A percentile compares a stretch with the other conserved stretches of the same genome.
Evolutionary conservation across 495 filamentous ascomycete genomes (phyloP).

Genomic region (Neurospora sp.): DNA sequence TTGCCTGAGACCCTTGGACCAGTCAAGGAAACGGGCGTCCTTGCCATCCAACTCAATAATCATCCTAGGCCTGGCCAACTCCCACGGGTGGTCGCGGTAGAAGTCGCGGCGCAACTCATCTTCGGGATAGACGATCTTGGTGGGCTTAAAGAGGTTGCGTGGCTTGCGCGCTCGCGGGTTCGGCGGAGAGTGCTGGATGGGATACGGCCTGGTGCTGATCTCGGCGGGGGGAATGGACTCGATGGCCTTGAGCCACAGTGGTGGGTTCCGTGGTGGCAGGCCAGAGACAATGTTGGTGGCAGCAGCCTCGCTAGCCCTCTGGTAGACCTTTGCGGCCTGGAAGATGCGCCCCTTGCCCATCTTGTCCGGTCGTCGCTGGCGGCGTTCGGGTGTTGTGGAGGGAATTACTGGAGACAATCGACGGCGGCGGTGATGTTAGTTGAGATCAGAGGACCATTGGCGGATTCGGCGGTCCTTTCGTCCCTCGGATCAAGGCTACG

Average conservation of each 20-base stretch:
- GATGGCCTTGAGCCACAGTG: constrained; percentile 70
- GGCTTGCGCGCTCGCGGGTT: constrained; percentile 45
- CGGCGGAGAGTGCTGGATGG: constrained; percentile 47
- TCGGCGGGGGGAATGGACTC: constrained; percentile 70
- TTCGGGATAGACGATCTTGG: constrained; percentile 71
- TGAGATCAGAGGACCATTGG: background rate
- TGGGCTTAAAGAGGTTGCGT: constrained; percentile 69
- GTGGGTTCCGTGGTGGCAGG: constrained; percentile 27
- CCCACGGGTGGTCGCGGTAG: constrained; percentile 93
- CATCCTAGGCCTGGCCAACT: constrained; percentile 79
- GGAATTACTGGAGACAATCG: background rate
- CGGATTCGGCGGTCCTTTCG: background rate
- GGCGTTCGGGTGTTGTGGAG: background rate
- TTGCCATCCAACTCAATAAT: constrained; percentile 78
- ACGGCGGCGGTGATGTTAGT: background rate
- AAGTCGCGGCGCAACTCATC: constrained; percentile 72
- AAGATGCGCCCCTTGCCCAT: constrained; percentile 45
- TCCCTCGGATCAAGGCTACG: background rate
- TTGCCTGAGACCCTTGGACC: constrained; percentile 65
- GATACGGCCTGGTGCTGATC: constrained; percentile 55
- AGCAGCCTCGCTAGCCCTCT: constrained; percentile 49
- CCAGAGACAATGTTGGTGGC: constrained; percentile 32
- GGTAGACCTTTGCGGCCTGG: constrained; percentile 61
- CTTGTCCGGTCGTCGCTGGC: background rate
- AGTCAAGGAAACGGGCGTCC: constrained; percentile 65